A percentile compares a stretch with the other conserved stretches of the same genome.
These are phyloP conservation scores for Cyclotella sp. DNA, from an alignment of 108 stramenopile species.

Conservation along the genomic window DNA sequence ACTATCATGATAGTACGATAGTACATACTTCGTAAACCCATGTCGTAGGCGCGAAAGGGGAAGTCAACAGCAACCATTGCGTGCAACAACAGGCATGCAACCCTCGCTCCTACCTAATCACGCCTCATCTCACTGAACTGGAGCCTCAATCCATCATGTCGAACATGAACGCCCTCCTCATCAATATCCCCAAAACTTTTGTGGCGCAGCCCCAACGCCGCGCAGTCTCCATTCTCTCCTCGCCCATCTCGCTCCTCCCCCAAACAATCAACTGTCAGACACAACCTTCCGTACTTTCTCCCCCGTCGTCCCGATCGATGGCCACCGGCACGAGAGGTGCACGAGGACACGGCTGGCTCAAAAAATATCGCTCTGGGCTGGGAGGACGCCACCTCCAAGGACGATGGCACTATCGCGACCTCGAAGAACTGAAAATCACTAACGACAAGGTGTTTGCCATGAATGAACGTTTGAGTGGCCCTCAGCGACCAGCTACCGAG, in stretches of 20 bases:
- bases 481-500: constrained; percentile 17
- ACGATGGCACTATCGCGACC: constrained; percentile 68
- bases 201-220: not conserved
- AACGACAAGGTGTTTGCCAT: constrained; percentile 71
- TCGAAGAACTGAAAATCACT: constrained; percentile 60
- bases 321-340: constrained; percentile 73
- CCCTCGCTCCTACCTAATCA: too few relatives aligned
- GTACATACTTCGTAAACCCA: too few relatives aligned
- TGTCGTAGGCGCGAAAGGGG: too few relatives aligned
- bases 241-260: too few relatives aligned
- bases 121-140: too few relatives aligned
- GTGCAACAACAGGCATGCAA: too few relatives aligned
- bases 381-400: constrained; percentile 93
- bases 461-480: constrained; percentile 19
- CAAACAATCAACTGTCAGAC: not conserved
- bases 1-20: too few relatives aligned
- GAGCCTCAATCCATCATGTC: not conserved
- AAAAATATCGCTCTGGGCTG: constrained; percentile 82
- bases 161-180: constrained; percentile 10
- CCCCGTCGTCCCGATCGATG: constrained; percentile 25
- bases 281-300: not conserved
- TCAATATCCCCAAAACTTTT: not conserved
- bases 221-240: not conserved
- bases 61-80: too few relatives aligned
- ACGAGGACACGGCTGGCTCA: constrained; percentile 88